These are phyloP conservation scores for Prunus dulcis DNA, from an alignment of 306 rosid species.

Conservation along the genomic window DNA sequence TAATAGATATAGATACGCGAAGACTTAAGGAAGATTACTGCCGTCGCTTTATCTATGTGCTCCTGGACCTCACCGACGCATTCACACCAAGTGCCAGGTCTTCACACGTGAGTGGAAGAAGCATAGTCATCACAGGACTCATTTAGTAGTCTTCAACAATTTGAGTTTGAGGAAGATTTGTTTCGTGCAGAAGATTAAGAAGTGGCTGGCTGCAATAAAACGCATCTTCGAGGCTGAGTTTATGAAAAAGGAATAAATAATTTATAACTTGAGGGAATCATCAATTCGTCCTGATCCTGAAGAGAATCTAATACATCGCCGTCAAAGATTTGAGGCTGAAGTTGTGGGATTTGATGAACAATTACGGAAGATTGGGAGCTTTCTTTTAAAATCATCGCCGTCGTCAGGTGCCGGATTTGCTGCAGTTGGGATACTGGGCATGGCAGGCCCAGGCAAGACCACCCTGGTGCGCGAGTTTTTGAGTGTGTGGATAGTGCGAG, in stretches of 20 bases:
- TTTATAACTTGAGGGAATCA: too few species aligned
- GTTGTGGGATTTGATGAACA: neutral
- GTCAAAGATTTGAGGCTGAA: too few species aligned
- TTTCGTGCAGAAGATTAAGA: neutral
- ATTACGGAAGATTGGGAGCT: neutral
- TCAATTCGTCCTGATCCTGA: neutral
- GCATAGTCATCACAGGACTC: neutral
- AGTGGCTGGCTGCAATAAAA: too few species aligned
- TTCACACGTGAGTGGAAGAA: neutral
- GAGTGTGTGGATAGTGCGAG: neutral
- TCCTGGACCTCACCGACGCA: constrained; percentile 8
- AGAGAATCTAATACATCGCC: too few species aligned
- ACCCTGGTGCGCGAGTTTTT: neutral
- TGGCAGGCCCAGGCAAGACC: constrained; percentile 15
- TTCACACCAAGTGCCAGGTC: constrained; percentile 8
- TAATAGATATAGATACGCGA: too few species aligned
- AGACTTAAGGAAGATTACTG: neutral
- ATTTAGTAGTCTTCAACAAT: neutral
- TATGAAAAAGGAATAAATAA: too few species aligned
- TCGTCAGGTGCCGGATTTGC: neutral
- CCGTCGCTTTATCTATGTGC: neutral
- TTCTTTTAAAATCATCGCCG: neutral
- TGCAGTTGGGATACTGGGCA: constrained; percentile 19
- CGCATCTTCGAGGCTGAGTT: too few species aligned
- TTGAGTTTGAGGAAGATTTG: too few species aligned